Conservation (phyloP, 331 rosid genomes). For the Spiraea crenata region DNA sequence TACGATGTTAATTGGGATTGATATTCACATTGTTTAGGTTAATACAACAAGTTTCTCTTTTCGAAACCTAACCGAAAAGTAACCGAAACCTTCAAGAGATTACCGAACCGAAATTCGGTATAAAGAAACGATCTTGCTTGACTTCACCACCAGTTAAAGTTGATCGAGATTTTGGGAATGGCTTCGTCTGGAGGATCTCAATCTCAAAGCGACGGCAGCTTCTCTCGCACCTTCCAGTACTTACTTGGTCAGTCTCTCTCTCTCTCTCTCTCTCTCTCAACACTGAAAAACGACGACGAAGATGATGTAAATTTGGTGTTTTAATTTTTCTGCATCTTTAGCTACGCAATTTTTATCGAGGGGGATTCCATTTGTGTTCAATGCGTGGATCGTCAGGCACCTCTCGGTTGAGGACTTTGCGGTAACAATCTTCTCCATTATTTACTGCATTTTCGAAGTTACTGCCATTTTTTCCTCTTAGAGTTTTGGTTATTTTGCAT, state of each 20-base stretch:
- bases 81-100: no score
- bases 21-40: no score
- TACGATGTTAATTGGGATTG: no score
- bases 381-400: constrained; percentile 90
- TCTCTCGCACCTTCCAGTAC: constrained; percentile 88
- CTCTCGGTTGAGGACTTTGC: constrained; percentile 85
- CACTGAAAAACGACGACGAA: background rate
- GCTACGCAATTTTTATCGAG: constrained; percentile 97
- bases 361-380: constrained; percentile 91
- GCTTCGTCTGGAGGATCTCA: constrained; percentile 20
- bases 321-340: constrained; percentile 21
- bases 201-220: constrained; percentile 24
- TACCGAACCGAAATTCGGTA: no score
- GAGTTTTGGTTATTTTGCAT: background rate
- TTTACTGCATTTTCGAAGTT: no score
- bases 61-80: no score
- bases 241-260: constrained; percentile 75
- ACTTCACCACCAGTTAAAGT: background rate
- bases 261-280: no score
- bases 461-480: background rate
- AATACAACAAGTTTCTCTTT: no score
- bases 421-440: constrained; percentile 35
- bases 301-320: background rate
- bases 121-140: no score
- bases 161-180: constrained; percentile 38